Conservation (phyloP, 345 rosid genomes). For the Rhizophora mangle region DNA sequence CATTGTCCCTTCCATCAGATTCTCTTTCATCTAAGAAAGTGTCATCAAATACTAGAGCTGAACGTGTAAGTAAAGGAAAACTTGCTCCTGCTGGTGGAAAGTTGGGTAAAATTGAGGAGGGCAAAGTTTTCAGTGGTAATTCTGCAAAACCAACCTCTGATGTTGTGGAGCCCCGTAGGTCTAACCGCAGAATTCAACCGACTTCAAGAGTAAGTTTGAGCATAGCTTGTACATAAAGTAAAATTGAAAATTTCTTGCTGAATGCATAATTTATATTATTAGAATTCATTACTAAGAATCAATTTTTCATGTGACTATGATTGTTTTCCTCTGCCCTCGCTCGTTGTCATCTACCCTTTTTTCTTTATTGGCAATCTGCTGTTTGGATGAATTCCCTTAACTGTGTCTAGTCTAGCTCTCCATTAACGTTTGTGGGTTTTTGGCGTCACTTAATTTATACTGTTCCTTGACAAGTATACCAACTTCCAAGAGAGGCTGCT, state of each 20-base stretch:
- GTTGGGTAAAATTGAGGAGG: constrained; percentile 33
- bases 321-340: no score
- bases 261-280: no score
- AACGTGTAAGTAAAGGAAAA: constrained; percentile 23
- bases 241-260: background rate
- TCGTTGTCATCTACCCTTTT: no score
- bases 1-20: constrained; percentile 38
- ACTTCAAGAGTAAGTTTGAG: constrained; percentile 79
- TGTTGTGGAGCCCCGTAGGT: constrained; percentile 79
- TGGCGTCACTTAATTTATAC: background rate
- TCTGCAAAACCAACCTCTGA: constrained; percentile 43
- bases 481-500: no score
- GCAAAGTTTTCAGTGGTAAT: constrained; percentile 34
- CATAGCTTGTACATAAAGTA: background rate
- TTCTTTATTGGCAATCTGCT: background rate
- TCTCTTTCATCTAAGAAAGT: constrained; percentile 37
- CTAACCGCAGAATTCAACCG: constrained; percentile 89
- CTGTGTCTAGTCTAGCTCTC: background rate
- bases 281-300: no score
- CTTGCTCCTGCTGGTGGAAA: constrained; percentile 22
- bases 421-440: background rate
- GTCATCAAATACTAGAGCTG: constrained; percentile 14
- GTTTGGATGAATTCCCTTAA: background rate
- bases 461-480: no score
- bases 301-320: no score